A percentile compares a stretch with the other conserved stretches of the same genome.
Evolutionary conservation across 1,284 basidiomycete species (phyloP).

Genomic region (Ceratobasidium sp.): DNA sequence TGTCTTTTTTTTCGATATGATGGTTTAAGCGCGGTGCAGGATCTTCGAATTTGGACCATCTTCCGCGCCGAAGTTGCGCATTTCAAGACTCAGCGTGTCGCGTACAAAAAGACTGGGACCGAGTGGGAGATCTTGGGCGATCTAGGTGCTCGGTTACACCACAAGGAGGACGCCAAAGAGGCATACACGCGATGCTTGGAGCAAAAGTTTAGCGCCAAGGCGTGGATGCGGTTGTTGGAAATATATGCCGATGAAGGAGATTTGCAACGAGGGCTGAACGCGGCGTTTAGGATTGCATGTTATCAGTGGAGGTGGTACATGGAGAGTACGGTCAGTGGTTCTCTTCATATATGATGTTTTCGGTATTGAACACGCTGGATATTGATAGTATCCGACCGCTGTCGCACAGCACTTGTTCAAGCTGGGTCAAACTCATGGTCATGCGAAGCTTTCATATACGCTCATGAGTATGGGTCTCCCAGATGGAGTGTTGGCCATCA

Average conservation of each 20-base stretch:
- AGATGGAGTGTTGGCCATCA: slow-evolving; percentile 82
- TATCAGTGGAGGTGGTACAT: slow-evolving; percentile 72
- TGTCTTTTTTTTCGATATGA: not conserved
- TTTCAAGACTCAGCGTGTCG: slow-evolving; percentile 96
- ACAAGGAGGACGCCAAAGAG: slow-evolving; percentile 98
- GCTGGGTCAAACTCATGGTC: slow-evolving; percentile 91
- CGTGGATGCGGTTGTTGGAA: slow-evolving; percentile 91
- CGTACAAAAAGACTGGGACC: slow-evolving; percentile 93
- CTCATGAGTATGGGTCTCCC: slow-evolving; percentile 92
- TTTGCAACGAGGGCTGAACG: slow-evolving; percentile 87
- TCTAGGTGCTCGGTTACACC: slow-evolving; percentile 87
- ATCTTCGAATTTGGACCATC: slow-evolving; percentile 98
- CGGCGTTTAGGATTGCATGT: slow-evolving; percentile 89
- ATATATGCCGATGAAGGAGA: slow-evolving; percentile 95
- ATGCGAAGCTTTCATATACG: slow-evolving; percentile 93
- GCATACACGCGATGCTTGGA: slow-evolving; percentile 96
- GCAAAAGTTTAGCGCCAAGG: slow-evolving; percentile 86
- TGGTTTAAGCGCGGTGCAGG: slow-evolving; percentile 56
- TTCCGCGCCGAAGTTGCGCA: slow-evolving; percentile 98
- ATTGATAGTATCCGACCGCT: slow-evolving; percentile 80
- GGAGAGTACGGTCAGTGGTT: slow-evolving; percentile 74
- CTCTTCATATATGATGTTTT: not conserved
- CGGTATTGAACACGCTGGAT: too few species aligned
- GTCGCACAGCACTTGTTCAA: slow-evolving; percentile 92
- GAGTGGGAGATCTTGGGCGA: slow-evolving; percentile 99